A percentile compares a stretch with the other conserved stretches of the same genome.
Conservation (phyloP, 257 asterid genomes). For the Fraxinus cuspidata region DNA sequence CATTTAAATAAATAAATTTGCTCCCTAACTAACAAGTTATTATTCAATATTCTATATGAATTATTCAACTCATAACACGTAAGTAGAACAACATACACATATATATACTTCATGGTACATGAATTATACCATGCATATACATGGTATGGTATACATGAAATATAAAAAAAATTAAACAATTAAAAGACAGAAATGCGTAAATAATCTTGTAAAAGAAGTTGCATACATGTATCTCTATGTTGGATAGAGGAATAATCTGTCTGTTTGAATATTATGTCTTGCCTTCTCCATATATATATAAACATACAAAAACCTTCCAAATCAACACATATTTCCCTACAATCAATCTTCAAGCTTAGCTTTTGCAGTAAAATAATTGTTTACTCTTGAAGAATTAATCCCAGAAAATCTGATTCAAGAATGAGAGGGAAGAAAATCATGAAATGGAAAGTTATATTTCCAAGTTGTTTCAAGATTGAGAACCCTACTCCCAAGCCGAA, state of each 20-base stretch:
- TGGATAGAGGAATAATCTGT: neutral
- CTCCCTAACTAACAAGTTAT: neutral
- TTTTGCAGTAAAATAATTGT: neutral
- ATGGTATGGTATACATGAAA: neutral
- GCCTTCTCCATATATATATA: neutral
- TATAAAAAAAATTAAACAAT: neutral
- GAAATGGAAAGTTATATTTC: conserved; percentile 21
- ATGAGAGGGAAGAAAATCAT: neutral
- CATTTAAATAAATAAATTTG: neutral
- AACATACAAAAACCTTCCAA: neutral
- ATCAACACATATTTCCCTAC: neutral
- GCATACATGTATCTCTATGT: neutral
- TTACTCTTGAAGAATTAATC: neutral
- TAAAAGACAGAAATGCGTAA: neutral
- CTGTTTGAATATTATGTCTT: neutral
- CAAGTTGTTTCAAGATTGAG: conserved; percentile 36
- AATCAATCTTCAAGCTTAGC: neutral
- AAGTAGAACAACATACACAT: neutral
- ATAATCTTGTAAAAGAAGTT: neutral
- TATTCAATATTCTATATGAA: neutral
- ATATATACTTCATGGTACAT: neutral
- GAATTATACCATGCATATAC: neutral
- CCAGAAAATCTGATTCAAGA: neutral
- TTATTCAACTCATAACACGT: neutral
- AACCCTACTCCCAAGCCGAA: conserved; percentile 8